These are phyloP conservation scores for Elsinoe perseae DNA, from an alignment of 2,329 filamentous ascomycete genomes.

Conservation along the genomic window DNA sequence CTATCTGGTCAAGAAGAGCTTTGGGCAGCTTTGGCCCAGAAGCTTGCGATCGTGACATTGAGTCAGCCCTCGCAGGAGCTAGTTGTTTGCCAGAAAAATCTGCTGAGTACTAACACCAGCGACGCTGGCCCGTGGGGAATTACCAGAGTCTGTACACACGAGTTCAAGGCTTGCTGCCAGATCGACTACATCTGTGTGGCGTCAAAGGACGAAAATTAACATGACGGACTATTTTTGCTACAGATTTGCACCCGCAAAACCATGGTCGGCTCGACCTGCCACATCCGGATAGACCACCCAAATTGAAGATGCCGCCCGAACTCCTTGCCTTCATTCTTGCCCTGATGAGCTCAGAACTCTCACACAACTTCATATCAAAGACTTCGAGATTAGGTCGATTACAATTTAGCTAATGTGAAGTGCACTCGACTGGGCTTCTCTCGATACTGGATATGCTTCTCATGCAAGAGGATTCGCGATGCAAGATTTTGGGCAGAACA, in stretches of 20 bases:
- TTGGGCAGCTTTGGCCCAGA: constrained; percentile 40
- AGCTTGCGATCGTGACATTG: neutral
- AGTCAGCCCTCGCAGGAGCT: neutral
- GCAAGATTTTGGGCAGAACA: neutral
- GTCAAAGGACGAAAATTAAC: too few relatives aligned
- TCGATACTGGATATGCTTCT: too few relatives aligned
- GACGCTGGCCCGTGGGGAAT: too few relatives aligned
- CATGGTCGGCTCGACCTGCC: neutral
- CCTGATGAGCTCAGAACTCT: neutral
- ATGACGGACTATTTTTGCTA: too few relatives aligned
- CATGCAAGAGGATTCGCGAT: too few relatives aligned
- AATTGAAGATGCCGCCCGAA: neutral
- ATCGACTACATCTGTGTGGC: too few relatives aligned
- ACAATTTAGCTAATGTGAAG: too few relatives aligned
- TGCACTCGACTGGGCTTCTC: neutral
- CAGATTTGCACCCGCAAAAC: too few relatives aligned
- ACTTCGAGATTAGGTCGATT: neutral
- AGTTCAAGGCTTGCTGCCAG: too few relatives aligned
- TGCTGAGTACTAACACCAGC: too few relatives aligned
- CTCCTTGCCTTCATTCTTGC: neutral
- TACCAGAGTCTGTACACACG: too few relatives aligned
- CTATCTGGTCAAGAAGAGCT: constrained; percentile 39
- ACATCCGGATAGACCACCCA: neutral
- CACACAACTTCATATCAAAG: neutral
- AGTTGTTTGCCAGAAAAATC: too few relatives aligned